These are phyloP conservation scores for Alopecurus myosuroides DNA, from an alignment of 176 grass and related monocot genomes.

Conservation along the genomic window DNA sequence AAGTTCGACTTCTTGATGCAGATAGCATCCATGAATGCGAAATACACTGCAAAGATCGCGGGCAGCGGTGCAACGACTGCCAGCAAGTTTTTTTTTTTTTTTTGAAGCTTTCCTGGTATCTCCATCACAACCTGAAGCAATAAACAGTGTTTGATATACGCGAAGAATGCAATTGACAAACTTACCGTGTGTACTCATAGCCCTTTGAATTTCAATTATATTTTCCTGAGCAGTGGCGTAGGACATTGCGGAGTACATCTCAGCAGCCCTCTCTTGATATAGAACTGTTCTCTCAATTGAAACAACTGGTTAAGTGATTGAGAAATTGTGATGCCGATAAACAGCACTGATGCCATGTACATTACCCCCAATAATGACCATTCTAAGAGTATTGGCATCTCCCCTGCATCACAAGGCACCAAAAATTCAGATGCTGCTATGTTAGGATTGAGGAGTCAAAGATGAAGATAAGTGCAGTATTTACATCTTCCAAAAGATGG, in stretches of 20 bases:
- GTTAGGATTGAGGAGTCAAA: not conserved
- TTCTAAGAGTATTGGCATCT: conserved; percentile 62
- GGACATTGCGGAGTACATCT: conserved; percentile 89
- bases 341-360: conserved; percentile 72
- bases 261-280: conserved; percentile 82
- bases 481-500: conserved; percentile 92
- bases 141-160: no score
- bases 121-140: no score
- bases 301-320: conserved; percentile 83
- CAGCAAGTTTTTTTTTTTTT: no score
- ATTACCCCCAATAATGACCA: conserved; percentile 79
- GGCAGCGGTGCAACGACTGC: no score
- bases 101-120: no score
- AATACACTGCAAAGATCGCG: no score
- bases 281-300: conserved; percentile 86
- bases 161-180: no score
- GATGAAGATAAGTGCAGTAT: not conserved
- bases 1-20: no score
- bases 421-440: conserved; percentile 18
- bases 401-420: conserved; percentile 42
- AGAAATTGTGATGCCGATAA: conserved; percentile 78
- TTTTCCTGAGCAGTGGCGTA: conserved; percentile 90
- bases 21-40: no score
- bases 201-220: not conserved
- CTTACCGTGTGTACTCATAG: not conserved